Percentiles rank a stretch among this genome's conserved stretches.
Conservation (phyloP, 129 eudicot species). For the Pittosporum tobira region DNA sequence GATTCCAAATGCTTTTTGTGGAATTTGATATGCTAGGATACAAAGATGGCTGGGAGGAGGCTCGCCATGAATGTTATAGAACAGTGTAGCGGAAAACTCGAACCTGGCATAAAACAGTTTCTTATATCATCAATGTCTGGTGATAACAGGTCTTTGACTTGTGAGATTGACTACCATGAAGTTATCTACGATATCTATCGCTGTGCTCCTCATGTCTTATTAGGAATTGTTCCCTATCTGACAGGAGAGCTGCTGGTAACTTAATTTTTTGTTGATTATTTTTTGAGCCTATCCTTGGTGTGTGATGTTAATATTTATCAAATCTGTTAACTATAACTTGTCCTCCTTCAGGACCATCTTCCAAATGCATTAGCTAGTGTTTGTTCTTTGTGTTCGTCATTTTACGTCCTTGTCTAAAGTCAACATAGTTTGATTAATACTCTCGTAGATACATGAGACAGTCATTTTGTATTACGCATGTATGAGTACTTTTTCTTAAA, state of each 20-base stretch:
- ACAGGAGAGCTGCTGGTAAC: slow-evolving; percentile 86
- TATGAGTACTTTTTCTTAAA: too few species aligned
- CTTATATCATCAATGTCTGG: slow-evolving; percentile 76
- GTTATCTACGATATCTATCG: slow-evolving; percentile 67
- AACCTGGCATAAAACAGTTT: slow-evolving; percentile 69
- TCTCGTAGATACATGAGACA: not conserved
- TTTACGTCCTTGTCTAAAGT: not conserved
- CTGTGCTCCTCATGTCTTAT: slow-evolving; percentile 77
- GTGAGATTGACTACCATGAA: slow-evolving; percentile 68
- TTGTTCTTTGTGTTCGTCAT: not conserved
- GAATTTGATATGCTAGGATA: slow-evolving; percentile 41
- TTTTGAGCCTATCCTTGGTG: not conserved
- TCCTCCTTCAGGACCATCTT: slow-evolving; percentile 2
- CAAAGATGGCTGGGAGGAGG: slow-evolving; percentile 52
- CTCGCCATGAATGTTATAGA: slow-evolving; percentile 81
- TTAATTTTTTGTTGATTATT: not conserved
- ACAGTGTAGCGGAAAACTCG: slow-evolving; percentile 69
- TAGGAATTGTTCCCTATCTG: slow-evolving; percentile 63
- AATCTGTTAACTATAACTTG: not conserved
- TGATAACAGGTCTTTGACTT: slow-evolving; percentile 35
- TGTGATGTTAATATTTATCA: not conserved
- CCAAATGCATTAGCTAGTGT: not conserved
- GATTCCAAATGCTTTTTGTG: slow-evolving; percentile 3
- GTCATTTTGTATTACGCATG: too few species aligned
- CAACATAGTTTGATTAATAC: not conserved